These are phyloP conservation scores for Ricinus communis DNA, from an alignment of 345 rosid species.

Conservation along the genomic window DNA sequence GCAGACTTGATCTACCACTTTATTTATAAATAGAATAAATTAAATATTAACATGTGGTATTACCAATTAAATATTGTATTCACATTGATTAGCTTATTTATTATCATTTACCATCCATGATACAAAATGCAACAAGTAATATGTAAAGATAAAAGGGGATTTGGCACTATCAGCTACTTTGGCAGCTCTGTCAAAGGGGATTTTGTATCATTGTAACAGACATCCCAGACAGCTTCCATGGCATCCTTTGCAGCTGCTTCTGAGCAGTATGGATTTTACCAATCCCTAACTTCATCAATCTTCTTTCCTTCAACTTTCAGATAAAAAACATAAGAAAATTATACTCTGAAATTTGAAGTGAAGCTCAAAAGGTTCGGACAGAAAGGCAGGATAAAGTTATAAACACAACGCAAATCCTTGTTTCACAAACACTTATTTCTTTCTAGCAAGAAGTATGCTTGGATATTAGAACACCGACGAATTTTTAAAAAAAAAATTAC, in stretches of 20 bases:
- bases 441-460: neutral
- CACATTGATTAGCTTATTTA: too few relatives aligned
- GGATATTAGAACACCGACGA: neutral
- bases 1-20: too few relatives aligned
- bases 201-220: constrained; percentile 87
- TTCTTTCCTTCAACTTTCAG: constrained; percentile 66
- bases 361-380: neutral
- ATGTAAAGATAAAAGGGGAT: too few relatives aligned
- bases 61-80: too few relatives aligned
- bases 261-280: constrained; percentile 82
- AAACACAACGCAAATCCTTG: neutral
- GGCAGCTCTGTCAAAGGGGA: constrained; percentile 86
- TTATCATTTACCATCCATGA: too few relatives aligned
- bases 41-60: too few relatives aligned
- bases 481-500: neutral
- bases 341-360: neutral
- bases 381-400: neutral
- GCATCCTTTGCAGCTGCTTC: constrained; percentile 74
- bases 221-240: constrained; percentile 92
- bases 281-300: constrained; percentile 66
- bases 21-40: too few relatives aligned
- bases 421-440: too few relatives aligned
- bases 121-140: too few relatives aligned
- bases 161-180: neutral
- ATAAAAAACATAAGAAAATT: neutral